These are phyloP conservation scores for Globisporangium perplexum DNA, from an alignment of 352 stramenopile genomes.

Conservation along the genomic window DNA sequence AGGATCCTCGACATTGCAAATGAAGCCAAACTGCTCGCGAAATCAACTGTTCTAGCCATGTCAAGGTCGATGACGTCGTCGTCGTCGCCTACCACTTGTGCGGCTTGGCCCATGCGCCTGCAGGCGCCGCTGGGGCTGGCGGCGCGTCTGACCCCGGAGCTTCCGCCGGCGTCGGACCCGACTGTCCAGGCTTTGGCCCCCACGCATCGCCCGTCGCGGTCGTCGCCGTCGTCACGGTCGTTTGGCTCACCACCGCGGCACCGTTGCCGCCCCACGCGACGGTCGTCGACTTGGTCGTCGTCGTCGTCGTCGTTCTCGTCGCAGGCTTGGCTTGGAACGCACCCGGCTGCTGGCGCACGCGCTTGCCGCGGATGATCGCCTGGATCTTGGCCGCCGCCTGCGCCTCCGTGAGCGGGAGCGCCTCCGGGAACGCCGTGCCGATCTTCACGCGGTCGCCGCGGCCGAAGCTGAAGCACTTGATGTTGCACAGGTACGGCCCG, in stretches of 20 bases:
- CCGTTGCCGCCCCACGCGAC: constrained; percentile 13
- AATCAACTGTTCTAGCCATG: too few relatives aligned
- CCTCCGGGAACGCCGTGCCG: constrained; percentile 75
- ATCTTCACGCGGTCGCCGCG: constrained; percentile 72
- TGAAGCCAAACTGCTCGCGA: too few relatives aligned
- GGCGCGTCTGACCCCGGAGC: background rate
- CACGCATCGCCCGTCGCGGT: constrained; percentile 13
- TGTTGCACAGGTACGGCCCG: constrained; percentile 82
- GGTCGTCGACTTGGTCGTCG: constrained; percentile 6
- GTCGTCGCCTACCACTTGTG: constrained; percentile 57
- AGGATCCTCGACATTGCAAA: too few relatives aligned
- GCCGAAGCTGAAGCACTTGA: constrained; percentile 88
- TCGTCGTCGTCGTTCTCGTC: background rate
- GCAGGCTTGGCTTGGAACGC: background rate
- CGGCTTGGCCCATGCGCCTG: constrained; percentile 50
- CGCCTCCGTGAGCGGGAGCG: constrained; percentile 56
- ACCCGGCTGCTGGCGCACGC: constrained; percentile 21
- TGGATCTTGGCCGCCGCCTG: constrained; percentile 79
- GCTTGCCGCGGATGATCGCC: constrained; percentile 46
- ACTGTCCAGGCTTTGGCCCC: constrained; percentile 20
- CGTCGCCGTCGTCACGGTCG: constrained; percentile 7
- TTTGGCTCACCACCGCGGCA: constrained; percentile 5
- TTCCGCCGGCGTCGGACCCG: constrained; percentile 7
- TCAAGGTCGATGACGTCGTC: too few relatives aligned
- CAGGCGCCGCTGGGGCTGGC: constrained; percentile 10